Base-by-base conservation (phyloP, 768 basidiomycete genomes). In the Auricularia cornea region DNA sequence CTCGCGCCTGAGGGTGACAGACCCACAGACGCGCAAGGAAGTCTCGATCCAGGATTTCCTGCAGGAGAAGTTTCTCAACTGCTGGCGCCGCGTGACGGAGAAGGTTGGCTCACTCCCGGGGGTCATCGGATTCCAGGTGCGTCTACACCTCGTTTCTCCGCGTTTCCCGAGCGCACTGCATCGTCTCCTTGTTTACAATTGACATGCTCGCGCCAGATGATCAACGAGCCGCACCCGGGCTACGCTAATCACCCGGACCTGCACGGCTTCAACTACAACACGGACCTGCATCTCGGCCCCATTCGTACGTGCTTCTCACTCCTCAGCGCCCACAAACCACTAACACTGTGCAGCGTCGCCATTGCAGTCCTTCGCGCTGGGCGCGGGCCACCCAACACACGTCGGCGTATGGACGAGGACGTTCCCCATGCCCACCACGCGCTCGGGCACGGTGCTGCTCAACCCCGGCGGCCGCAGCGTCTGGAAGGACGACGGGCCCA, bases 151-250 rank as follows among this genome's bases (percentile, higher is more conserved):
- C n/a, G n/a, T 38, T 12, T 41, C 61, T 33, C 26, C 28, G n/a
- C 30, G 51, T 33, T 16, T 8, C 62, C 3, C 48, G 26, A 3
- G 26, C 30, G 4, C 30, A 62, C 41, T 63, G 41, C 12, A 30
- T 18, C 30, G n/a, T n/a, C 31, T 4, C 26, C 32, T 33, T 5
- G 6, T 52, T 29, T 14, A 14, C n/a, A 14, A 14, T 14, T 38
- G 35, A 38, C 35, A 14, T 14, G 35, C 35, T 14, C 35, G 35
- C 8, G 16, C 30, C 66, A 95, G 92, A 83, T 94, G 72, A 87
- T 96, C 82, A 97, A 98, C 67, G 94, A 97, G 74, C 94, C 94
- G 0, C 94, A 99, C 75, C 81, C 88, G 69, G 97, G 96, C 48
- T 98, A 96, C 73, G 86, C 96, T 64, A 83, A 88, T 61, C 77